Evolutionary conservation across 805 yeast species (phyloP).

Genomic region (Candida cerambycidarum): DNA sequence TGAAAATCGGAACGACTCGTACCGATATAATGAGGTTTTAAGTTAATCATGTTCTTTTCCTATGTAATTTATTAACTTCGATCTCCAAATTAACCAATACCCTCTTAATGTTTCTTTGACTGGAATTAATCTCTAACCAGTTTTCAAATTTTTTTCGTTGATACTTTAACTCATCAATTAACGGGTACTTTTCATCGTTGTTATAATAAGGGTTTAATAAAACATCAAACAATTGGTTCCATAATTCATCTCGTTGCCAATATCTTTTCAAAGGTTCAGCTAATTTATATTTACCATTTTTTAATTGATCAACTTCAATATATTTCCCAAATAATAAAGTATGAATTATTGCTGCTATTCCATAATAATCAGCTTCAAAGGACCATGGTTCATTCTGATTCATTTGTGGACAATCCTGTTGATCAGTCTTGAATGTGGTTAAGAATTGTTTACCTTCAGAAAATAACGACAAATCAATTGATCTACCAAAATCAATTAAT

Average conservation of each 20-base stretch:
- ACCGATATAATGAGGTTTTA: no score
- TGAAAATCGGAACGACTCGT: no score
- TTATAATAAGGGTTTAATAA: conserved; percentile 57
- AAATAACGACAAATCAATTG: conserved; percentile 66
- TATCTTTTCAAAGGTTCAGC: conserved; percentile 59
- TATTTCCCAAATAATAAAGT: conserved; percentile 68
- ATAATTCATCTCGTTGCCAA: conserved; percentile 65
- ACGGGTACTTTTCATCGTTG: conserved; percentile 36
- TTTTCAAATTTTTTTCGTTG: conserved; percentile 40
- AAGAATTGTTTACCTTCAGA: conserved; percentile 49
- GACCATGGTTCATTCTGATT: conserved; percentile 62
- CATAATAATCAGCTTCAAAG: conserved; percentile 80
- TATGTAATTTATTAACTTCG: conserved; percentile 7
- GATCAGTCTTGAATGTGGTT: conserved; percentile 59
- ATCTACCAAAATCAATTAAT: conserved; percentile 79
- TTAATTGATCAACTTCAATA: conserved; percentile 44
- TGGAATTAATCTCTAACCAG: conserved; percentile 31
- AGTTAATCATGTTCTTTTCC: not conserved
- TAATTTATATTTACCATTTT: conserved; percentile 32
- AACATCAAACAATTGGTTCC: conserved; percentile 65
- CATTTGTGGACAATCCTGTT: conserved; percentile 75
- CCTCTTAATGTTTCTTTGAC: conserved; percentile 11
- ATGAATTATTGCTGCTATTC: conserved; percentile 74
- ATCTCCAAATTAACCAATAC: conserved; percentile 11
- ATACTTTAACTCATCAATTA: conserved; percentile 31